Evolutionary conservation across 768 basidiomycete genomes (phyloP).

Genomic region (Cyclocybe aegerita): DNA sequence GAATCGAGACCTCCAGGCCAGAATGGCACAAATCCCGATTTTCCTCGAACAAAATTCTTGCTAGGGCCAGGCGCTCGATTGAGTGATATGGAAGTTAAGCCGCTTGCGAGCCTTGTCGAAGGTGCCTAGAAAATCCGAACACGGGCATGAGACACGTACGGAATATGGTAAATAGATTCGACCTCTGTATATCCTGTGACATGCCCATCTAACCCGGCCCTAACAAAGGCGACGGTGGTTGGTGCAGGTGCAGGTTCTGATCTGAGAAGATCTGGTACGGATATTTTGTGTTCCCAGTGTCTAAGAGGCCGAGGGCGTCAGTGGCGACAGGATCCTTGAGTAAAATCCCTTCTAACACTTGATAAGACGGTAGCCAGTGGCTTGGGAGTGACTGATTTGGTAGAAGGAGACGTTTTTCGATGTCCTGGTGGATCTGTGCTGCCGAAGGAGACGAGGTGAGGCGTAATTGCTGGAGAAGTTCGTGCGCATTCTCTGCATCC

Average conservation of each 20-base stretch:
- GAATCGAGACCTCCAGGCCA: slow-evolving; percentile 91
- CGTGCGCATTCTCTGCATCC: slow-evolving; percentile 33
- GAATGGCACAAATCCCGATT: slow-evolving; percentile 91
- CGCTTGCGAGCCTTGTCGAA: slow-evolving; percentile 57
- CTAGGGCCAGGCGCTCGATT: slow-evolving; percentile 80
- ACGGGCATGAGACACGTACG: background rate
- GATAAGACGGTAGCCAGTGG: slow-evolving; percentile 79
- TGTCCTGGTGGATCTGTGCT: slow-evolving; percentile 60
- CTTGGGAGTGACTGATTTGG: slow-evolving; percentile 66
- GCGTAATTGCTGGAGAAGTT: slow-evolving; percentile 54
- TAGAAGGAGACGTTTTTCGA: slow-evolving; percentile 74
- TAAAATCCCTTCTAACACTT: slow-evolving; percentile 58
- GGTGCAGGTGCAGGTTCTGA: slow-evolving; percentile 72
- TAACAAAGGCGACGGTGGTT: slow-evolving; percentile 69
- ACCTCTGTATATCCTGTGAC: slow-evolving; percentile 85
- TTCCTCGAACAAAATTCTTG: slow-evolving; percentile 88
- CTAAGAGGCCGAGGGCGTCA: slow-evolving; percentile 35
- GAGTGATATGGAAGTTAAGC: slow-evolving; percentile 82
- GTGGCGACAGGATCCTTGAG: slow-evolving; percentile 7
- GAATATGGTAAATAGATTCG: slow-evolving; percentile 9
- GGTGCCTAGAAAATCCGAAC: slow-evolving; percentile 41
- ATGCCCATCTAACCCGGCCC: slow-evolving; percentile 76
- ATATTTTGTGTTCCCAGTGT: slow-evolving; percentile 68
- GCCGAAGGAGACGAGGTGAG: slow-evolving; percentile 57
- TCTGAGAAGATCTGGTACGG: slow-evolving; percentile 62